Evolutionary conservation across 1,139 yeast genomes (phyloP), one percentile per base, ranked within the genome.

Genomic region (Kluyveromyces marxianus): DNA sequence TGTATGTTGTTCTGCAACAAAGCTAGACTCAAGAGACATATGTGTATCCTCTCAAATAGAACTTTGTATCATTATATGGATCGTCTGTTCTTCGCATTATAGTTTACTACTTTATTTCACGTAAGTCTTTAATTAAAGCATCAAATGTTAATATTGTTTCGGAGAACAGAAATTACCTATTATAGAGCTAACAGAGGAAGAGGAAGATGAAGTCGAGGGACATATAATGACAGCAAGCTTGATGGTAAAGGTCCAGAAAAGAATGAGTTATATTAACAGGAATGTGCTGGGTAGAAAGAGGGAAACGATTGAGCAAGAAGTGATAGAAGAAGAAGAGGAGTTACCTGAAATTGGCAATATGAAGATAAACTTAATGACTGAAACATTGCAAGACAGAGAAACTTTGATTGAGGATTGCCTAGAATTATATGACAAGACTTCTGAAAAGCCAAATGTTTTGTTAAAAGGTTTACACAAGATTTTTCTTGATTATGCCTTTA

Each of bases 401-500:
- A 73, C 70, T 26, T 71, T 72, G 2, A 75, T 76, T 48, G 55
- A 62, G 1, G 49, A 53, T 7, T 67, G 79, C 39, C 53, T 56
- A 35, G 55, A 57, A 6, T 60, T 74, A 2, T 63, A 66, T 39
- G 59, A 59, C 4, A 32, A 42, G 6, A 41, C 54, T 2, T 66
- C 62, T 1, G 54, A 57, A 25, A 57, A 58, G 2, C 51, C 61
- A 10, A 66, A 67, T 4, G 43, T 38, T 3, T 57, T 74, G 45
- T 53, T 57, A 10, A 58, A 60, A 30, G 57, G 57, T 3, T 60
- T 55, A 3, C 83, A 78, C 53, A 47, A 55, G 25, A 54, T 52
- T 46, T 82, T 70, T 53, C 57, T 74, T 10, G 58, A 65, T 24
- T 53, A 61, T 27, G 70, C 72, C 39, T 65, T 85, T 26, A 54